Percentiles rank a stretch among this genome's conserved stretches.
phyloP scores from a whole-genome alignment of 495 filamentous ascomycete genomes.

The Acidiella bohemica region DNA sequence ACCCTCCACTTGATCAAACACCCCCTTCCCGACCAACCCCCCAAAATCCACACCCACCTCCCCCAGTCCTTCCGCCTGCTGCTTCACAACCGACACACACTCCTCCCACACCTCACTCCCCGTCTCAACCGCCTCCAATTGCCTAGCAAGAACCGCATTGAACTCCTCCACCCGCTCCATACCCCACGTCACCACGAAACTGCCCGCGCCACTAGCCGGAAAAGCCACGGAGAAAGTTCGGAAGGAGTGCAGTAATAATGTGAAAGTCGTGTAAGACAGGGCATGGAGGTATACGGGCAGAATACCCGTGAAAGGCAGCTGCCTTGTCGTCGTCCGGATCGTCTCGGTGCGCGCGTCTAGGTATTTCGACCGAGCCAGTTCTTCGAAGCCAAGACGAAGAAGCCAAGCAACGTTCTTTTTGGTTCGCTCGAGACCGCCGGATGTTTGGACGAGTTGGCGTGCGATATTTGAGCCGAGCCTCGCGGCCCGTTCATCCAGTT shows the following conservation, averaged over 20 bases:
- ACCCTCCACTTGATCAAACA: no score
- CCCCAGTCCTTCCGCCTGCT: conserved; percentile 63
- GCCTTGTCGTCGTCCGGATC: conserved; percentile 72
- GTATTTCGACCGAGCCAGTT: conserved; percentile 75
- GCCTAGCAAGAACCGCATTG: conserved; percentile 65
- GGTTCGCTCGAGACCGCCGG: conserved; percentile 58
- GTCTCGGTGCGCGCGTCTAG: conserved; percentile 48
- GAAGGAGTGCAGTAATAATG: conserved; percentile 24
- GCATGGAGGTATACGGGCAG: conserved; percentile 86
- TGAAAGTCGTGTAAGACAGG: conserved; percentile 94
- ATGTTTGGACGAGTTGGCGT: conserved; percentile 57
- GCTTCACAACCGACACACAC: conserved; percentile 68
- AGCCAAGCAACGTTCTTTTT: conserved; percentile 69
- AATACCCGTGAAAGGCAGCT: conserved; percentile 72
- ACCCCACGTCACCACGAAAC: conserved; percentile 89
- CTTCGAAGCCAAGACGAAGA: conserved; percentile 72
- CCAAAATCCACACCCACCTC: conserved; percentile 88
- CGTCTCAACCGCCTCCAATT: conserved; percentile 66
- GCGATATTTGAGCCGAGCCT: conserved; percentile 63
- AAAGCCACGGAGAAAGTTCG: conserved; percentile 41
- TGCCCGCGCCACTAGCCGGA: conserved; percentile 36
- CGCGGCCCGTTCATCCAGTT: conserved; percentile 72
- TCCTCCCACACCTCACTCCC: conserved; percentile 59
- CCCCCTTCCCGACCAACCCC: conserved; percentile 43
- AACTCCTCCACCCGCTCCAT: conserved; percentile 85